Conservation (phyloP, 106 monocot genomes). For the Dioscorea dumetorum region DNA sequence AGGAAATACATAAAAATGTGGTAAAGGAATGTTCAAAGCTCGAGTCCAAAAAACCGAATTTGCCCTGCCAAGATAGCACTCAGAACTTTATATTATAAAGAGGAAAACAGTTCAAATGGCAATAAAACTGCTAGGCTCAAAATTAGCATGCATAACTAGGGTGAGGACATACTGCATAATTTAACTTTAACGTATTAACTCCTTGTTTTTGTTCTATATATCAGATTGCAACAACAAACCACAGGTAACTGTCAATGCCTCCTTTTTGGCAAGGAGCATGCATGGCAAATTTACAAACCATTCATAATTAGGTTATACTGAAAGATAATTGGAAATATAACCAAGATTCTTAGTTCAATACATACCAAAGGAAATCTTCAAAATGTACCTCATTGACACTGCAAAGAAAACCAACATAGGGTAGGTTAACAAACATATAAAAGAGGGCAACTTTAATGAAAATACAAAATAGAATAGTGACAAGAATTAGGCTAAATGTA, state of each 20-base stretch:
- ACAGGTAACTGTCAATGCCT: too few species aligned
- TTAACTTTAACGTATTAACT: too few species aligned
- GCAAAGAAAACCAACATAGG: constrained; percentile 13
- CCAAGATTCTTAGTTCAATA: not conserved
- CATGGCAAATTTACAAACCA: too few species aligned
- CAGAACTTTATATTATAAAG: not conserved
- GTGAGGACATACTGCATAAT: too few species aligned
- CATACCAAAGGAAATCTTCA: constrained; percentile 96
- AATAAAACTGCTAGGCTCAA: too few species aligned
- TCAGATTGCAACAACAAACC: too few species aligned
- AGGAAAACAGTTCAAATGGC: too few species aligned
- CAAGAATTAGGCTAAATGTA: not conserved
- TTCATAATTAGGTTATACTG: not conserved
- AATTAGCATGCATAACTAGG: too few species aligned
- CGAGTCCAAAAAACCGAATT: constrained; percentile 94
- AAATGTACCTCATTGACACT: constrained; percentile 47
- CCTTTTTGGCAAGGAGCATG: too few species aligned
- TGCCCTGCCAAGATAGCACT: constrained; percentile 53
- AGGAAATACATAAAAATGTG: constrained; percentile 84
- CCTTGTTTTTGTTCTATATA: too few species aligned
- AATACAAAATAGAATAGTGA: not conserved
- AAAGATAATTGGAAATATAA: not conserved
- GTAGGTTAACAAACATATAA: not conserved
- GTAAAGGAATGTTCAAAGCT: constrained; percentile 94
- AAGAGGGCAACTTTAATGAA: not conserved